Percentiles rank a stretch among this genome's conserved stretches.
These are phyloP conservation scores for Neotropicomus parvogracilis DNA, from an alignment of 1,284 basidiomycete genomes.

Conservation along the genomic window DNA sequence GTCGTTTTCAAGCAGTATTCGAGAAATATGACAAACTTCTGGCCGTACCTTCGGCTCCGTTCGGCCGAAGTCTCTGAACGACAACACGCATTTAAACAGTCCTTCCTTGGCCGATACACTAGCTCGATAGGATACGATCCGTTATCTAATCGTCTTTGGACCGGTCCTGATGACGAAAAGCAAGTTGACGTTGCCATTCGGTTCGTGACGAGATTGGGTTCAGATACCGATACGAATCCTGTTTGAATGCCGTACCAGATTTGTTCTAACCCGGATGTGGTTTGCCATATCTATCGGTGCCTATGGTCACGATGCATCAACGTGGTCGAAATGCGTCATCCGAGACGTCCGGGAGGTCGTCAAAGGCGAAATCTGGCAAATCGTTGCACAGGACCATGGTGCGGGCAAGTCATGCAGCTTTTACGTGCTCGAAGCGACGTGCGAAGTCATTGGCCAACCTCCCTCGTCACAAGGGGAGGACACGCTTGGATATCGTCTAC, in stretches of 20 bases:
- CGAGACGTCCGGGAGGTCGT: slow-evolving; percentile 49
- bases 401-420: slow-evolving; percentile 31
- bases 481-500: slow-evolving; percentile 31
- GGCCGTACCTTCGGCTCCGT: slow-evolving; percentile 63
- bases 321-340: slow-evolving; percentile 38
- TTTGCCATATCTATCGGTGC: slow-evolving; percentile 53
- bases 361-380: slow-evolving; percentile 55
- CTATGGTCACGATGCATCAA: slow-evolving; percentile 25
- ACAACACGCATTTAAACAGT: slow-evolving; percentile 39
- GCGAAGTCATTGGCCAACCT: slow-evolving; percentile 59
- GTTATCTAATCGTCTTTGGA: slow-evolving; percentile 52
- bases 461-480: slow-evolving; percentile 8
- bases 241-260: slow-evolving; percentile 38
- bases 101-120: slow-evolving; percentile 44
- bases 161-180: slow-evolving; percentile 52
- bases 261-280: slow-evolving; percentile 59
- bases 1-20: slow-evolving; percentile 38
- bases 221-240: neutral
- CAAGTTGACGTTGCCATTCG: slow-evolving; percentile 55
- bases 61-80: slow-evolving; percentile 40
- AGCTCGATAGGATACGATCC: slow-evolving; percentile 24
- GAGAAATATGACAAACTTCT: slow-evolving; percentile 53
- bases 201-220: slow-evolving; percentile 34
- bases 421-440: slow-evolving; percentile 63
- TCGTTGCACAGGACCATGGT: slow-evolving; percentile 36